phyloP scores from a whole-genome alignment of 805 yeast genomes.

The Danielozyma ontarioensis region DNA sequence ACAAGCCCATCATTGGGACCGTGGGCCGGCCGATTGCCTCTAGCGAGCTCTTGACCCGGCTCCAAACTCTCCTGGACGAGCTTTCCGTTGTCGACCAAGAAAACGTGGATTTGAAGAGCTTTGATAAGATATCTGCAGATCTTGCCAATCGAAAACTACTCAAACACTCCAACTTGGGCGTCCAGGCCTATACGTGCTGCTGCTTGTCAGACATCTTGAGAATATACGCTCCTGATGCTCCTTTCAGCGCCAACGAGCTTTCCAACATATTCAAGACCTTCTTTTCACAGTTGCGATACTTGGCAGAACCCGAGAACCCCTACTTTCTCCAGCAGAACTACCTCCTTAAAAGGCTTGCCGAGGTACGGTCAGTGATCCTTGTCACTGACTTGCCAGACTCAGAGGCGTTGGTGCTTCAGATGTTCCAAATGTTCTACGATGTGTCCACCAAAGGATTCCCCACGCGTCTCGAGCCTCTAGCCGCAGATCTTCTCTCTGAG shows the following conservation, averaged over 20 bases:
- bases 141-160: conserved; percentile 56
- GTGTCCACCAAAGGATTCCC: conserved; percentile 42
- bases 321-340: conserved; percentile 61
- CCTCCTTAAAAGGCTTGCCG: conserved; percentile 63
- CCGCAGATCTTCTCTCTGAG: conserved; percentile 70
- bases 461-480: conserved; percentile 51
- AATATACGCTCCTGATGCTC: conserved; percentile 86
- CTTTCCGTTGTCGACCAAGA: conserved; percentile 62
- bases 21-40: conserved; percentile 53
- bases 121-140: conserved; percentile 41
- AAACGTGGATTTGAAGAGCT: conserved; percentile 39
- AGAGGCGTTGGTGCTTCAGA: conserved; percentile 43
- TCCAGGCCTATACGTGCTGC: conserved; percentile 66
- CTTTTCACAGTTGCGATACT: conserved; percentile 53
- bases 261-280: conserved; percentile 63
- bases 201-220: conserved; percentile 72
- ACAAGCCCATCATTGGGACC: conserved; percentile 50
- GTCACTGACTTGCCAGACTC: conserved; percentile 71
- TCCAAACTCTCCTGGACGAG: conserved; percentile 57
- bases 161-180: conserved; percentile 58
- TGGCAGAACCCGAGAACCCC: conserved; percentile 52
- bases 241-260: conserved; percentile 62
- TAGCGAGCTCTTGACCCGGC: conserved; percentile 54
- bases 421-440: conserved; percentile 62
- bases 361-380: conserved; percentile 67